These are phyloP conservation scores for Dendrocalamus latiflorus DNA, from an alignment of 202 grass and related monocot species.

Conservation along the genomic window DNA sequence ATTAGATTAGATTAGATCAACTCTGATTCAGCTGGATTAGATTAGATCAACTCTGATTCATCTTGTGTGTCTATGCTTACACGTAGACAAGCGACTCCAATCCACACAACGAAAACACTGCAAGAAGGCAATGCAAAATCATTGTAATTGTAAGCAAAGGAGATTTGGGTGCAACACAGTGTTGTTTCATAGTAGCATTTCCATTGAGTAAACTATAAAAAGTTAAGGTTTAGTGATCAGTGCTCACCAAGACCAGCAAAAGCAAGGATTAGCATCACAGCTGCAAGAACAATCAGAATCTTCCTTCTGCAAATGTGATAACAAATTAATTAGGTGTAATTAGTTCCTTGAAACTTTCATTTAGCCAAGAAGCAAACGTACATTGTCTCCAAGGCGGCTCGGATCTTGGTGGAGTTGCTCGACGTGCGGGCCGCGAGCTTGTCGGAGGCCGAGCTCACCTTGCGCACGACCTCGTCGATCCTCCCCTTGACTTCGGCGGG, in stretches of 20 bases:
- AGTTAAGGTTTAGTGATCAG: not conserved
- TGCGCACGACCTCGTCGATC: slow-evolving; percentile 57
- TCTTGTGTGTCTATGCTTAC: slow-evolving; percentile 30
- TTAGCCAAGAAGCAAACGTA: slow-evolving; percentile 8
- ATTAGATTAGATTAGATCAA: not conserved
- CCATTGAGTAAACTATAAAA: not conserved
- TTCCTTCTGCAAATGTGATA: slow-evolving; percentile 37
- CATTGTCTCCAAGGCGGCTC: slow-evolving; percentile 48
- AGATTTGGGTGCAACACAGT: too few relatives aligned
- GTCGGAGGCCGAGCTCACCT: slow-evolving; percentile 34
- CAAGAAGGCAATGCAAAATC: not conserved
- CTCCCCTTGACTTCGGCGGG: slow-evolving; percentile 33
- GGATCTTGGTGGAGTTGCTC: slow-evolving; percentile 64
- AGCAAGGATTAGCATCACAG: slow-evolving; percentile 47
- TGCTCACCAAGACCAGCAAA: slow-evolving; percentile 61
- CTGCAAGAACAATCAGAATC: slow-evolving; percentile 49
- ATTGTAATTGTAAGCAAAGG: not conserved
- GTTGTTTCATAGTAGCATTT: not conserved
- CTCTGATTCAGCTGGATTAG: too few relatives aligned
- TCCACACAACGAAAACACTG: slow-evolving; percentile 69
- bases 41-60: not conserved
- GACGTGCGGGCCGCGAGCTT: slow-evolving; percentile 55
- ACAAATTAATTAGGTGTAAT: not conserved
- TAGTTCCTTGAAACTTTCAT: not conserved
- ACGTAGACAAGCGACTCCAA: slow-evolving; percentile 53